Evolutionary conservation across 306 rosid genomes (phyloP).

Genomic region (Vicia villosa): DNA sequence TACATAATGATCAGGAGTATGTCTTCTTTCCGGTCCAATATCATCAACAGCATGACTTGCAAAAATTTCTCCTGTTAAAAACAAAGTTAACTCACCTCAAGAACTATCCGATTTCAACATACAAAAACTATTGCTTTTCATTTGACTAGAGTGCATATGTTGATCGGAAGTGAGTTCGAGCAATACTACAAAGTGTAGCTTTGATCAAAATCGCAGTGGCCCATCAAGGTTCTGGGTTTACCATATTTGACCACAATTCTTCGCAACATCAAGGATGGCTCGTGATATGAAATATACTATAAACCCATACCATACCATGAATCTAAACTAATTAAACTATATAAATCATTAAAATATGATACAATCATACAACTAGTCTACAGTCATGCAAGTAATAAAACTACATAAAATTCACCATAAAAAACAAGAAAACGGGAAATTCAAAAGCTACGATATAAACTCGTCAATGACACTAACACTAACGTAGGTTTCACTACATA

Average conservation of each 20-base stretch:
- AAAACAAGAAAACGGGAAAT: no score
- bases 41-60: conserved; percentile 47
- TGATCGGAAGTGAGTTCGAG: no score
- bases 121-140: conserved; percentile 17
- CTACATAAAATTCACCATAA: neutral
- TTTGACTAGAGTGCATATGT: neutral
- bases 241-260: neutral
- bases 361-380: neutral
- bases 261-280: neutral
- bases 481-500: no score
- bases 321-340: neutral
- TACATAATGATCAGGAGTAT: conserved; percentile 50
- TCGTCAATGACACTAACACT: no score
- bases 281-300: neutral
- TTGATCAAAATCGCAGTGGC: neutral
- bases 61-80: conserved; percentile 47
- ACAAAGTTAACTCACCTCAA: conserved; percentile 35
- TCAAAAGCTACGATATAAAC: no score
- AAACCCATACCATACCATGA: neutral
- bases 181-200: no score
- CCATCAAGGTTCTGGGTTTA: neutral
- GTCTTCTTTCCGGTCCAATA: conserved; percentile 44
- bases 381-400: conserved; percentile 2
- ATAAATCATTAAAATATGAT: neutral
- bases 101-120: conserved; percentile 17